Evolutionary conservation across 495 filamentous ascomycete genomes (phyloP), one percentile per base, ranked within the genome.

Genomic region (Immersiella caudata): DNA sequence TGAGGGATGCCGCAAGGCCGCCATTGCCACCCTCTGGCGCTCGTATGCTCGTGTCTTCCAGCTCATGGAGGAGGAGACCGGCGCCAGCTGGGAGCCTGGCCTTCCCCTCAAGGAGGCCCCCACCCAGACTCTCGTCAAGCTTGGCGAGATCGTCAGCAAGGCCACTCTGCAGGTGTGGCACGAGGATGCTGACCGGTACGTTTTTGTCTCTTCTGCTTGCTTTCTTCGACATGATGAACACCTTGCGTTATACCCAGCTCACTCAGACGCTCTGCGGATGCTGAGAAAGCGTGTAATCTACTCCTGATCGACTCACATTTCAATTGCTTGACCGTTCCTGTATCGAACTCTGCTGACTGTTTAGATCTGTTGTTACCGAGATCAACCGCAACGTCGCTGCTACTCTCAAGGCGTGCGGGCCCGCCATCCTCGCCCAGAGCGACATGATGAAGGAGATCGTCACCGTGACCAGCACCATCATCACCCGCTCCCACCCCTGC

Each of bases 241-340:
- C 79, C 79, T 79, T 81, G 88, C 92, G 92, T 92, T 95, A 93
- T 90, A 94, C 94, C 93, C 93, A 97, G 93, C 93, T 97, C 94
- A 97, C 94, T 97, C 90, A 90, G 90, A 98, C 87, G 87, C 91
- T 84, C 49, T 87, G 91, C 86, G 87, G 81, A 86, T 97, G 94
- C 89, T 93, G 93, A 85, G 87, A 95, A 96, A 82, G 82, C 93
- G 91, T 92, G 66, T 62, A 64, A 78, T 80, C 71, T 79, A 81
- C 77, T 71, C 67, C 59, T 76, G 70, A 71, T 60, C 40, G 40
- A 64, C 25, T 51, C 49, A 36, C 65, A 21, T 33, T 71, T 62
- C 40, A 18, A 22, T 62, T 9, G 26, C 14, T 12, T 54, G 2
- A 25, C 36, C 21, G 52, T 49, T 25, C 24, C 0, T 7, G 50